Base-by-base conservation (phyloP, 179 eudicot species). In the Carnegiea gigantea region DNA sequence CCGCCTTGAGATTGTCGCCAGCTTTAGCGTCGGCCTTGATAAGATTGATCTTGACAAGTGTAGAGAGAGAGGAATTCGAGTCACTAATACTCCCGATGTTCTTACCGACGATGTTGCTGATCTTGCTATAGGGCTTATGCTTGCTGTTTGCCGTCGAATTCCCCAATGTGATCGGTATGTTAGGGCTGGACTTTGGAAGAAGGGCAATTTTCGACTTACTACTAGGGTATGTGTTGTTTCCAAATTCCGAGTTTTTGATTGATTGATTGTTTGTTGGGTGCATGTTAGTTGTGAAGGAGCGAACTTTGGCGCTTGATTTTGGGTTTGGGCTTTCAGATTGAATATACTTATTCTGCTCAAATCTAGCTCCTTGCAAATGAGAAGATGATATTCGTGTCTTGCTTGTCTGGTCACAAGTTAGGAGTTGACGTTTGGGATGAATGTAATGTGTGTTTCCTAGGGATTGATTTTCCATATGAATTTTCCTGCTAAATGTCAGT, bases 61-160 rank as follows among this genome's bases (percentile, higher is more conserved):
- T 67, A 88, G 73, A 64, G 94, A 92, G 77, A 93, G 79, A 75
- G 98, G 93, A 24, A 91, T 95, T 85, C 85, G 87, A 84, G 97
- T 95, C 76, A 90, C 88, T 4, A 88, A 93, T 43, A 93, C 95
- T 9, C 95, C 94, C 1, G 97, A 92, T 82, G 95, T 92, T 44
- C 80, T 93, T 75, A 93, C 97, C 23, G 97, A 94, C 9, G 98
- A 94, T 77, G 97, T 93, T 36, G 97, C 98, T 49, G 98, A 94
- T 74, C 46, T 90, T 65, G 95, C 97, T 1, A 86, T 94, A 53
- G 95, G 88, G 9, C 77, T 94, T 84, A 85, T 86, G 43, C 53
- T 93, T 71, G 78, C 95, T 44, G 87, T 88, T 74, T 70, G 90
- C 68, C 82, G 98, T 81, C 80, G 85, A 84, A 85, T 93, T 75